Base-by-base conservation (phyloP, 2,329 filamentous ascomycete species). In the Furcasterigmium furcatum region DNA sequence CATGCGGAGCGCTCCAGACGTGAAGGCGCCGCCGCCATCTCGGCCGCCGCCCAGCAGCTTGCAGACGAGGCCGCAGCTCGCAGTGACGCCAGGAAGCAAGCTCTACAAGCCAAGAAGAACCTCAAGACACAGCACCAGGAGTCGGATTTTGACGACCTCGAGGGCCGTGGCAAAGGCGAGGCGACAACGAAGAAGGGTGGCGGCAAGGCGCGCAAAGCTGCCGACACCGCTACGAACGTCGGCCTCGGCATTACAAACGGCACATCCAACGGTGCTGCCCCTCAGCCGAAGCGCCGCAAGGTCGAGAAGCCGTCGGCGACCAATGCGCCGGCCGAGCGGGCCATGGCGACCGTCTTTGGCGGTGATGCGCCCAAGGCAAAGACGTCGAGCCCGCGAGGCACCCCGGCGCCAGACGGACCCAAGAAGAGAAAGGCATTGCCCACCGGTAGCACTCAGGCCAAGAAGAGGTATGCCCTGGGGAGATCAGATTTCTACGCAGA, bases 21-120 rank as follows among this genome's bases (percentile, higher is more conserved):
- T 52, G 91, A 96, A 60, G 87, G 86, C 19, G 87, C 86, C 10
- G 80, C 87, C 19, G 83, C 82, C 32, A 88, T 91, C 54, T 88
- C 89, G 19, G 87, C 88, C 2, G 86, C 87, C 12, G 85, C 85
- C 46, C 84, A 87, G 51, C 77, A 87, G 38, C 78, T 94, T 45
- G 91, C 91, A 43, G 88, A 87, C 29, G 91, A 96, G 63, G 87
- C 87, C 18, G 87, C 89, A 12, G 85, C 87, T 46, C 82, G 91
- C 55, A 94, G 89, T 62, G 91, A 95, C 59, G 85, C 86, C 27
- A 79, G 89, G 52, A 90, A 92, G 60, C 90, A 95, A 65, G 87
- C 89, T 19, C 75, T 91, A 49, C 77, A 85, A 51, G 87, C 86
- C 34, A 88, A 87, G 59, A 89, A 87, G 62, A 87, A 83, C 51